Conservation (phyloP, 2,329 filamentous ascomycete genomes). For the Epichloe baconii region DNA sequence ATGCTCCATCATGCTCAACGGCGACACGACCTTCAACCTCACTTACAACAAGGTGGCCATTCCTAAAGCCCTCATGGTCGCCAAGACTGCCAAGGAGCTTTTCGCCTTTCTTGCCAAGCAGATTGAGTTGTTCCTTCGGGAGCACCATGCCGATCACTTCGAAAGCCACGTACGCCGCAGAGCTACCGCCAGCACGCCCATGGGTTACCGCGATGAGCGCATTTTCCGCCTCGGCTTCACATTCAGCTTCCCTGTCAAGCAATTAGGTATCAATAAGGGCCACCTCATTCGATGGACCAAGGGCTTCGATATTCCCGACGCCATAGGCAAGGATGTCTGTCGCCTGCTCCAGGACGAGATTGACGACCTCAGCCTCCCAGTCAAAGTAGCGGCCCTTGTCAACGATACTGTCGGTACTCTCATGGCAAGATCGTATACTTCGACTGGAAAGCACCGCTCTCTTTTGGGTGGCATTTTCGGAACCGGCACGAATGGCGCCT, state of each 20-base stretch:
- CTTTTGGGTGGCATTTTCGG: slow-evolving; percentile 95
- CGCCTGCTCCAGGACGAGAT: slow-evolving; percentile 80
- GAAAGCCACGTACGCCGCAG: slow-evolving; percentile 53
- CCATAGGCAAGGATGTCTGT: slow-evolving; percentile 89
- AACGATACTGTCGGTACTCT: slow-evolving; percentile 97
- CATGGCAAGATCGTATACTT: slow-evolving; percentile 94
- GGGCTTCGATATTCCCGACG: slow-evolving; percentile 93
- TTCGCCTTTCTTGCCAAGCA: slow-evolving; percentile 89
- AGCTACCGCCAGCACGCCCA: slow-evolving; percentile 42
- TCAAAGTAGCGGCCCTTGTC: slow-evolving; percentile 88
- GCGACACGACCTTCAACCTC: slow-evolving; percentile 88
- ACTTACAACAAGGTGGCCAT: slow-evolving; percentile 89
- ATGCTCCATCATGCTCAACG: slow-evolving; percentile 86
- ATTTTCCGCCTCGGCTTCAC: slow-evolving; percentile 96
- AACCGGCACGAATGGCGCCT: slow-evolving; percentile 93
- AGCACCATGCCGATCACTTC: slow-evolving; percentile 82
- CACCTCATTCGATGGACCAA: slow-evolving; percentile 95
- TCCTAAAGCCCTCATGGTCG: slow-evolving; percentile 79
- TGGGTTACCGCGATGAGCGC: slow-evolving; percentile 55
- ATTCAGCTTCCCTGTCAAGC: slow-evolving; percentile 93
- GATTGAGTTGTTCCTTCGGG: slow-evolving; percentile 75
- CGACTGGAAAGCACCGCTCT: slow-evolving; percentile 72
- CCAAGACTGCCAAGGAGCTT: slow-evolving; percentile 72
- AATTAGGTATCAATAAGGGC: slow-evolving; percentile 90
- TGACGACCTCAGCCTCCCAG: slow-evolving; percentile 71